phyloP scores from a whole-genome alignment of 257 asterid genomes.

The Gentiana straminea region DNA sequence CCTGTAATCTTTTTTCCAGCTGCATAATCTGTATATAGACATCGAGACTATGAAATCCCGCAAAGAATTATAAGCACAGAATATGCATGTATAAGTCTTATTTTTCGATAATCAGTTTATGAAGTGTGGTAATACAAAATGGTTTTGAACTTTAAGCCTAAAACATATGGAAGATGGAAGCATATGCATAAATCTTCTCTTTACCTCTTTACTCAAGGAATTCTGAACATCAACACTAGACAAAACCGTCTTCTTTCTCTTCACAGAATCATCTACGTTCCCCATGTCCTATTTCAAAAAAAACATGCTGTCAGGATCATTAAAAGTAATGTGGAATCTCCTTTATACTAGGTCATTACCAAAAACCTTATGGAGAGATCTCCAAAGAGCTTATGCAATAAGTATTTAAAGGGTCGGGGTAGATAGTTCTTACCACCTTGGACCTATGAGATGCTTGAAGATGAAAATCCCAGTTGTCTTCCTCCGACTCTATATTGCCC shows the following conservation, averaged over 20 bases:
- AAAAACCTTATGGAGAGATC: background rate
- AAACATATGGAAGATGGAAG: background rate
- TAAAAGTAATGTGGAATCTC: background rate
- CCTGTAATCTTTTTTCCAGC: conserved; percentile 71
- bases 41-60: conserved; percentile 1
- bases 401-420: no score
- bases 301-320: conserved; percentile 8
- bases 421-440: conserved; percentile 39
- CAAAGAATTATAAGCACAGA: background rate
- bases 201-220: conserved; percentile 84
- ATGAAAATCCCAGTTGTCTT: conserved; percentile 25
- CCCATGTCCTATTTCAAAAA: conserved; percentile 35
- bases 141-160: background rate
- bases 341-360: background rate
- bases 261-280: conserved; percentile 19
- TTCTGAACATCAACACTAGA: conserved; percentile 48
- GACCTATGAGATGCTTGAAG: conserved; percentile 28
- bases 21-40: conserved; percentile 44
- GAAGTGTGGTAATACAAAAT: background rate
- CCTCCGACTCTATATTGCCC: conserved; percentile 34
- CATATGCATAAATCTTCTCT: conserved; percentile 2
- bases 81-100: background rate
- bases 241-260: conserved; percentile 35
- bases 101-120: background rate
- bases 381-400: background rate